Evolutionary conservation across 169 alveolate species (phyloP).

Genomic region (Blepharisma undulans): DNA sequence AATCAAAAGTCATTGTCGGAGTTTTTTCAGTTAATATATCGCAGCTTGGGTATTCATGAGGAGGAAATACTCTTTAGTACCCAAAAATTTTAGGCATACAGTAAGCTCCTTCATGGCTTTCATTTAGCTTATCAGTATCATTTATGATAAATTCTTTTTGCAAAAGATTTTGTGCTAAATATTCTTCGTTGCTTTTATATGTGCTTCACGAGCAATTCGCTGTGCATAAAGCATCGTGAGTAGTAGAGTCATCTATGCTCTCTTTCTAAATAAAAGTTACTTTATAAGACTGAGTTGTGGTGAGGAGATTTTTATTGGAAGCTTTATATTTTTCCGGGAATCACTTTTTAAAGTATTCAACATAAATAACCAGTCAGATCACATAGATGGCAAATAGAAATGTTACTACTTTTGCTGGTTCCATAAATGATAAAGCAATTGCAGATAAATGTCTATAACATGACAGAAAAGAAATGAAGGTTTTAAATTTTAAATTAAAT

Average conservation of each 20-base stretch:
- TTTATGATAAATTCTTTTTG: neutral
- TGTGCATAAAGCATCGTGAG: neutral
- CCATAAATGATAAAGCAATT: neutral
- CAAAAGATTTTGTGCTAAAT: neutral
- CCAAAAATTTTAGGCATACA: constrained; percentile 24
- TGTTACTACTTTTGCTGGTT: neutral
- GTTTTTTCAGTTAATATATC: neutral
- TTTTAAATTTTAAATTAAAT: too few relatives aligned
- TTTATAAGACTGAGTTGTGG: neutral
- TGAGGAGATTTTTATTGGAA: neutral
- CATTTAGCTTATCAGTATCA: neutral
- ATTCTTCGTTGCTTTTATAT: neutral
- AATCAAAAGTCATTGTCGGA: neutral
- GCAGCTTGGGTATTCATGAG: constrained; percentile 1
- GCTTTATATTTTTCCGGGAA: neutral
- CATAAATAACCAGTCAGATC: neutral
- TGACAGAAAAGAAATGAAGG: neutral
- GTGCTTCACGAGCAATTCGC: neutral
- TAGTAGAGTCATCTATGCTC: neutral
- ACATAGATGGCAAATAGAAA: neutral
- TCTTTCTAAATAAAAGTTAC: neutral
- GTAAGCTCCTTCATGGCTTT: neutral
- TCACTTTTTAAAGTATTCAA: neutral
- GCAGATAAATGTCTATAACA: neutral
- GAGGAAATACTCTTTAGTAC: constrained; percentile 25